Evolutionary conservation across 768 basidiomycete genomes (phyloP).

Genomic region (Cantharellus anzutake): DNA sequence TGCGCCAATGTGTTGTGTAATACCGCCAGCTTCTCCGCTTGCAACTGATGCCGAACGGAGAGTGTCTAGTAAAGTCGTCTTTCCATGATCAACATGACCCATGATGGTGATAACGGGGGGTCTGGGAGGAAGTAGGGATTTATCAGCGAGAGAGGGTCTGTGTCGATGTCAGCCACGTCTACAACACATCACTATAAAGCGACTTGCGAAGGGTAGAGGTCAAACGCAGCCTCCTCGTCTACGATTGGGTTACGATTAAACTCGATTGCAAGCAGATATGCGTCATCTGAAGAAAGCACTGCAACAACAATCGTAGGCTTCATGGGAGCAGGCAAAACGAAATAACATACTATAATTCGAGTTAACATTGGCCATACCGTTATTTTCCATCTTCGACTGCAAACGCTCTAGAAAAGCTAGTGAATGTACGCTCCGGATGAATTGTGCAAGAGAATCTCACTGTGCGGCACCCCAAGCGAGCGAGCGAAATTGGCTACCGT

Average conservation of each 20-base stretch:
- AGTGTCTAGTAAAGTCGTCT: constrained; percentile 84
- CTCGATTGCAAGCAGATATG: constrained; percentile 73
- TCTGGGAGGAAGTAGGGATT: constrained; percentile 37
- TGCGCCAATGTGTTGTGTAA: constrained; percentile 97
- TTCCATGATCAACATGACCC: constrained; percentile 95
- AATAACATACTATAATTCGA: constrained; percentile 45
- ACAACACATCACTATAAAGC: constrained; percentile 2
- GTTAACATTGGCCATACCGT: constrained; percentile 50
- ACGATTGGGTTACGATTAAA: constrained; percentile 74
- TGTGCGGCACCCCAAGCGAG: constrained; percentile 43
- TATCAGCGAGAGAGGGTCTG: constrained; percentile 25
- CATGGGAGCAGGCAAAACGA: constrained; percentile 2
- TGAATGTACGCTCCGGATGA: constrained; percentile 2
- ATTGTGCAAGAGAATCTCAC: constrained; percentile 21
- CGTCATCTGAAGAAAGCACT: constrained; percentile 90
- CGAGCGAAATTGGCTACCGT: constrained; percentile 57
- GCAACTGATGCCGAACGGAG: constrained; percentile 89
- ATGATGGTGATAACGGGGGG: constrained; percentile 88
- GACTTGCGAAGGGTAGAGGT: constrained; percentile 69
- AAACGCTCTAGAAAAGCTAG: constrained; percentile 29
- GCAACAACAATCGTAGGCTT: neutral
- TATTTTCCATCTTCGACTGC: constrained; percentile 44
- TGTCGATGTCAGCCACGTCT: constrained; percentile 6
- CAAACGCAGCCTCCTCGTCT: constrained; percentile 86
- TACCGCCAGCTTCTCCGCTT: constrained; percentile 88